These are phyloP conservation scores for Plenodomus biglobosus DNA, from an alignment of 2,329 filamentous ascomycete species.

Conservation along the genomic window DNA sequence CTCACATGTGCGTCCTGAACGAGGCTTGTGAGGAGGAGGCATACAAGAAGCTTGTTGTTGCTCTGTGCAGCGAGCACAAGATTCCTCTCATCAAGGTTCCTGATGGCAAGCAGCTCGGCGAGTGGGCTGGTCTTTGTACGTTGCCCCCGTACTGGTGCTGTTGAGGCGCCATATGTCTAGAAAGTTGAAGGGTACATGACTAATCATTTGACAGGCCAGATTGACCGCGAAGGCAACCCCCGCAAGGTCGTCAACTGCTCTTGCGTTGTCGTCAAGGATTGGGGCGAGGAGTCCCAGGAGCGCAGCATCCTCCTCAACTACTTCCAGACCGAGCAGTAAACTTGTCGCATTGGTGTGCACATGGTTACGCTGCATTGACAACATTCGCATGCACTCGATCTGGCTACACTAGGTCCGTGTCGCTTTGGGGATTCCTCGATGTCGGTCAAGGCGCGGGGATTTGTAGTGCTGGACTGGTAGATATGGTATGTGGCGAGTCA, in stretches of 20 bases:
- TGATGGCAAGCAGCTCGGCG: conserved; percentile 98
- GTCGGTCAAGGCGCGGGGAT: not conserved
- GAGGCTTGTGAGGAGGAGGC: conserved; percentile 99
- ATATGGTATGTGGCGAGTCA: not conserved
- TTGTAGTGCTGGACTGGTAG: not conserved
- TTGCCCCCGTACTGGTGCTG: conserved; percentile 40
- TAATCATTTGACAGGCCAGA: conserved; percentile 67
- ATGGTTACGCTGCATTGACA: not conserved
- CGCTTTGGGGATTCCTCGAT: not conserved
- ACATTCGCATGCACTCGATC: not conserved
- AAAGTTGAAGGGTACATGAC: conserved; percentile 1
- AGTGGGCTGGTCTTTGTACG: conserved; percentile 99
- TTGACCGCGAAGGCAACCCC: conserved; percentile 98
- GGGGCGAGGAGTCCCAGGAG: conserved; percentile 99
- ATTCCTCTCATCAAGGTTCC: conserved; percentile 99
- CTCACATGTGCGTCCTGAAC: conserved; percentile 99
- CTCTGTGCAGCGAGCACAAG: conserved; percentile 99
- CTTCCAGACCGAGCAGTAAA: conserved; percentile 83
- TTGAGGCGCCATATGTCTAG: not conserved
- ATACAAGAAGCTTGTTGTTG: conserved; percentile 99
- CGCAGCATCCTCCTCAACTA: conserved; percentile 99
- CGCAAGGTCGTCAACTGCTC: conserved; percentile 99
- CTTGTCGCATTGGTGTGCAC: conserved; percentile 4
- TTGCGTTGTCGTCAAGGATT: conserved; percentile 99
- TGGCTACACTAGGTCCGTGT: not conserved